Conservation (phyloP, 129 eudicot genomes). For the Pittosporum tobira region DNA sequence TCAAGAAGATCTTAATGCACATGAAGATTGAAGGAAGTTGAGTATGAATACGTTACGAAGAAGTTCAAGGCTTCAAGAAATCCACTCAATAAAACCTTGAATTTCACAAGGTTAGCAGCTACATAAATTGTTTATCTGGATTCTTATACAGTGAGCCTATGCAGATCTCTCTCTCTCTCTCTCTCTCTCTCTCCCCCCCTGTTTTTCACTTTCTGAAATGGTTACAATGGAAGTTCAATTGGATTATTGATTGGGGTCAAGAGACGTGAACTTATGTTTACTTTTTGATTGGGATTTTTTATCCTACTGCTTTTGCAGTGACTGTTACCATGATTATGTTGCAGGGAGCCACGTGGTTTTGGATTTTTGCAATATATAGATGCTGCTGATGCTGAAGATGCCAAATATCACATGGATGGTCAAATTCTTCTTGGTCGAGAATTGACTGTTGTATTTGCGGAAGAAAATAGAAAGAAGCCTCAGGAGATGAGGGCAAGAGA, state of each 20-base stretch:
- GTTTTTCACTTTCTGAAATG: background rate
- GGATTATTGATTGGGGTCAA: background rate
- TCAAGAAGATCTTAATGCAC: constrained; percentile 53
- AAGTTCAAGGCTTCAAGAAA: constrained; percentile 63
- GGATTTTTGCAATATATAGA: constrained; percentile 75
- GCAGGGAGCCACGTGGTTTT: constrained; percentile 88
- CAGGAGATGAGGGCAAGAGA: constrained; percentile 77
- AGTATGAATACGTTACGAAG: constrained; percentile 38
- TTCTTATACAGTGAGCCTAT: constrained; percentile 7
- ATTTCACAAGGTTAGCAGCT: constrained; percentile 58
- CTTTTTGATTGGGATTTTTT: background rate
- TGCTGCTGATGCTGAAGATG: constrained; percentile 50
- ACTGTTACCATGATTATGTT: background rate
- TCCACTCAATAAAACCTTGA: constrained; percentile 43
- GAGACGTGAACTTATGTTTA: constrained; percentile 1
- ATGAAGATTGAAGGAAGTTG: constrained; percentile 66
- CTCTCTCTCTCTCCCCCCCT: background rate
- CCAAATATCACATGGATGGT: constrained; percentile 52
- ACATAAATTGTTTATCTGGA: constrained; percentile 13
- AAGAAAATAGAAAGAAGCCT: constrained; percentile 76
- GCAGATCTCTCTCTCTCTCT: constrained; percentile 1
- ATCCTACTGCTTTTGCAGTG: background rate
- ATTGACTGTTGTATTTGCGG: constrained; percentile 53
- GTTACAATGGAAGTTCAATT: background rate
- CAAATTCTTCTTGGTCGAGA: constrained; percentile 44